Percentiles rank a stretch among this genome's conserved stretches.
Conservation (phyloP, 2,329 filamentous ascomycete genomes). For the Orbilia ellipsospora region DNA sequence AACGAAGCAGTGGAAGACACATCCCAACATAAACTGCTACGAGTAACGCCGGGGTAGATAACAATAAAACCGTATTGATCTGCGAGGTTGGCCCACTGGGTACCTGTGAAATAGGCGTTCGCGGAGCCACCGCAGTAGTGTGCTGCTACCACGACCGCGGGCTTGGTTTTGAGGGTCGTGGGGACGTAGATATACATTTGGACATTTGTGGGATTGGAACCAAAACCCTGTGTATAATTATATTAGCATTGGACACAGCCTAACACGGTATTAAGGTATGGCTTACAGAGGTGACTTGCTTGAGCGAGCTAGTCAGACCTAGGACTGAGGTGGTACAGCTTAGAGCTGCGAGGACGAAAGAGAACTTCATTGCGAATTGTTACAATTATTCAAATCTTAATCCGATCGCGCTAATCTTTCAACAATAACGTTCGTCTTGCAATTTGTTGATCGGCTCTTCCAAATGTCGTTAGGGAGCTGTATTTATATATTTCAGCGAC, state of each 20-base stretch:
- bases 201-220: conserved; percentile 39
- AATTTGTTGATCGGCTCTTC: too few species aligned
- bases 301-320: conserved; percentile 31
- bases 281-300: conserved; percentile 22
- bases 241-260: neutral
- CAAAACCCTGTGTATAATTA: conserved; percentile 29
- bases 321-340: conserved; percentile 35
- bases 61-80: conserved; percentile 70
- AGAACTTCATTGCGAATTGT: conserved; percentile 32
- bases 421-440: too few species aligned
- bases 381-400: neutral
- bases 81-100: conserved; percentile 68
- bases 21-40: conserved; percentile 69
- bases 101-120: conserved; percentile 65
- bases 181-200: conserved; percentile 63
- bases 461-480: too few species aligned
- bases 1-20: conserved; percentile 68
- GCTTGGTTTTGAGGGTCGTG: conserved; percentile 64
- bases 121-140: conserved; percentile 71
- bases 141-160: conserved; percentile 69
- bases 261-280: too few species aligned
- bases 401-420: too few species aligned
- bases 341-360: conserved; percentile 24
- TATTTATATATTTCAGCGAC: neutral
- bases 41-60: conserved; percentile 65